Evolutionary conservation across 2,329 filamentous ascomycete genomes (phyloP).

Genomic region (Penicillium sp.): DNA sequence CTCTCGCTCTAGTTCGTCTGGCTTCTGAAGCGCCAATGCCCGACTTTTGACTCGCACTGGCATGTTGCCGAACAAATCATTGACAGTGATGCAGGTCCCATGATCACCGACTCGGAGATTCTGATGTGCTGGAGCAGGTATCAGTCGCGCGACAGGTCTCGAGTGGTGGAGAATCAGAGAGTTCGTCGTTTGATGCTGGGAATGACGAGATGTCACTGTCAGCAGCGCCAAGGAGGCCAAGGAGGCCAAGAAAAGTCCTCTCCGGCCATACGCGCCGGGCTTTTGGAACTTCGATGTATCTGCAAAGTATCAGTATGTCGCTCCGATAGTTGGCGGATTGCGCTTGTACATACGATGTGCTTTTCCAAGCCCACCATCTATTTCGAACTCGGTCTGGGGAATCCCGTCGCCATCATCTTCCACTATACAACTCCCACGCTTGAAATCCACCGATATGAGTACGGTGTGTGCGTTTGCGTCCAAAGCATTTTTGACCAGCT

Average conservation of each 20-base stretch:
- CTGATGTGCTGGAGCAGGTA: conserved; percentile 64
- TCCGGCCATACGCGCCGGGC: conserved; percentile 63
- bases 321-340: conserved; percentile 53
- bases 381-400: conserved; percentile 69
- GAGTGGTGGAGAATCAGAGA: conserved; percentile 73
- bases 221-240: conserved; percentile 76
- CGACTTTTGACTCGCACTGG: conserved; percentile 87
- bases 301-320: conserved; percentile 43
- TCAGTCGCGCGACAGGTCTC: conserved; percentile 65
- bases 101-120: conserved; percentile 60
- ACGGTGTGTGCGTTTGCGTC: conserved; percentile 76
- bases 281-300: conserved; percentile 76
- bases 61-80: conserved; percentile 86
- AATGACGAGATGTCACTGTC: conserved; percentile 73
- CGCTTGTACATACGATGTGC: conserved; percentile 62
- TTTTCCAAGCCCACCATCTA: conserved; percentile 72
- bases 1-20: conserved; percentile 61
- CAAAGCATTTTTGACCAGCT: conserved; percentile 80
- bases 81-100: conserved; percentile 76
- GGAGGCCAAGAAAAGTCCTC: conserved; percentile 78
- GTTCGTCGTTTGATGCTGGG: conserved; percentile 55
- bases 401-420: conserved; percentile 89
- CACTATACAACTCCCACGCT: conserved; percentile 74
- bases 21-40: conserved; percentile 57
- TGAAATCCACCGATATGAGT: conserved; percentile 73